Base-by-base conservation (phyloP, 1,284 basidiomycete species). In the Heliocybe sulcata region DNA sequence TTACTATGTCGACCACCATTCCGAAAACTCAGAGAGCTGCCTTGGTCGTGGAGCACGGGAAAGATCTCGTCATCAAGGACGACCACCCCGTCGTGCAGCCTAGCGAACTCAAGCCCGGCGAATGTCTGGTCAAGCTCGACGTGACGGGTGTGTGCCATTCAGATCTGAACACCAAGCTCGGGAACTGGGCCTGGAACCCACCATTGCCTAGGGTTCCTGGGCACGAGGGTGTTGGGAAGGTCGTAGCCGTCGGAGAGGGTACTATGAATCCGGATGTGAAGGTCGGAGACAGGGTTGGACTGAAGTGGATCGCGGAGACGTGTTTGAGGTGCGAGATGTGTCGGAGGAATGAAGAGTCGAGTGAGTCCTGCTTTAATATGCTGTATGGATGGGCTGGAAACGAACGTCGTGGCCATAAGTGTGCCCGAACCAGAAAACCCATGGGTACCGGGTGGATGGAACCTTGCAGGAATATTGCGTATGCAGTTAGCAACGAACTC, bases 261-360 rank as follows among this genome's bases (percentile, higher is more conserved):
- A 79, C 77, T 19, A 63, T 66, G 31, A 62, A 72, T 22, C 75
- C 74, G n/a, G 59, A 71, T 9, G 73, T 81, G 38, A 74, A 76
- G 51, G 55, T 88, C 38, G 82, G 85, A 19, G 82, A 88, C 61
- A 70, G 81, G 23, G 89, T 92, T 50, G 88, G 90, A 2, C 71
- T 92, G 66, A 92, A 92, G 63, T 86, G 83, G 82, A 71, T 86
- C 56, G 85, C 81, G 10, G 75, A 79, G 58, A 75, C 78, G 2
- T 92, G 81, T 57, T 62, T 81, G 60, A 72, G 75, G 69, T 88
- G 85, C 64, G 79, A 83, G 56, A 75, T 77, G 70, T 90, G 87
- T 66, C 73, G 75, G 54, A 69, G 63, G 57, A 85, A 78, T 3
- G 64, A 73, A 52, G 87, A 89, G 60, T 67, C 72, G 25, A 65